A percentile compares a stretch with the other conserved stretches of the same genome.
These are phyloP conservation scores for Aspergillus taichungensis DNA, from an alignment of 495 filamentous ascomycete species.

Conservation along the genomic window DNA sequence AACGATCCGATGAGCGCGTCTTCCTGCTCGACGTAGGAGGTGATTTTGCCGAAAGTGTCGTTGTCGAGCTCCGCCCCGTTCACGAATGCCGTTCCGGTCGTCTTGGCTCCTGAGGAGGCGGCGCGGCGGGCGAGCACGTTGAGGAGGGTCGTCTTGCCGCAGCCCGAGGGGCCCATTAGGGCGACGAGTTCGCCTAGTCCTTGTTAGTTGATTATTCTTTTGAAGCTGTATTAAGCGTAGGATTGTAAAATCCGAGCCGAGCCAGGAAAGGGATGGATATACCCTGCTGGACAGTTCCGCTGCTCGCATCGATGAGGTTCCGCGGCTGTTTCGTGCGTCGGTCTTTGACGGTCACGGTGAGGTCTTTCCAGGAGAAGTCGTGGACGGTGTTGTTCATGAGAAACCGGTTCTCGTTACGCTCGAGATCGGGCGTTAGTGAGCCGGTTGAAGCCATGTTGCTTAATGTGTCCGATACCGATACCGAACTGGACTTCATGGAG, in stretches of 20 bases:
- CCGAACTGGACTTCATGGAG: background rate
- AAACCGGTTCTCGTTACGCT: constrained; percentile 23
- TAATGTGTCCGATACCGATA: background rate
- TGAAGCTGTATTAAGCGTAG: no score
- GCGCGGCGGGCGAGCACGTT: constrained; percentile 60
- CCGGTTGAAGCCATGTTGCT: constrained; percentile 5
- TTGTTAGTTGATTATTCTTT: no score
- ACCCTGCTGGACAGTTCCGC: constrained; percentile 25
- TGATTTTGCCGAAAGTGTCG: constrained; percentile 36
- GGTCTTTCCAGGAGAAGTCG: constrained; percentile 51
- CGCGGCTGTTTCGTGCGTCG: constrained; percentile 48
- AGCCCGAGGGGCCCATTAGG: constrained; percentile 68
- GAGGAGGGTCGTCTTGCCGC: constrained; percentile 70
- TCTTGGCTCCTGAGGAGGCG: constrained; percentile 36
- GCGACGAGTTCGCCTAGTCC: constrained; percentile 60
- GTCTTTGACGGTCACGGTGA: constrained; percentile 63
- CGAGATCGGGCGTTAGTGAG: constrained; percentile 15
- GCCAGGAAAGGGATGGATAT: no score
- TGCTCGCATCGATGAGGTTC: constrained; percentile 31
- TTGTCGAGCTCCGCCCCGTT: constrained; percentile 42
- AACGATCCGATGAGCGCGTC: constrained; percentile 72
- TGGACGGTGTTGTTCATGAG: constrained; percentile 30
- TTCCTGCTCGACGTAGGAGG: constrained; percentile 76
- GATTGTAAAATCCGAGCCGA: no score
- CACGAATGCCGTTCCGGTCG: constrained; percentile 43